A percentile compares a stretch with the other conserved stretches of the same genome.
These are phyloP conservation scores for Neurospora pannonica DNA, from an alignment of 495 filamentous ascomycete genomes.

Conservation along the genomic window DNA sequence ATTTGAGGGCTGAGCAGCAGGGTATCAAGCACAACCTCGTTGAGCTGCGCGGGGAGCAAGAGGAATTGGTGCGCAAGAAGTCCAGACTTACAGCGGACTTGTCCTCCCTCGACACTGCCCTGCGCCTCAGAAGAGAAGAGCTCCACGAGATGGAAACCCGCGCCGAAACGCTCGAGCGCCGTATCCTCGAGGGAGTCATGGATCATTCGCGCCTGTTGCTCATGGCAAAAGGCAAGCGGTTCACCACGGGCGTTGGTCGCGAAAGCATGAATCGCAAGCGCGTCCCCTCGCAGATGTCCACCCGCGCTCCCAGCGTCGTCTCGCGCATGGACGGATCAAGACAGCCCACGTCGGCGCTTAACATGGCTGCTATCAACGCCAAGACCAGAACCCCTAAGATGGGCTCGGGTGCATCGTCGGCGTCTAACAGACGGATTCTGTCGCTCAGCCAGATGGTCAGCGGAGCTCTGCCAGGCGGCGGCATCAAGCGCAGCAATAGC, in stretches of 20 bases:
- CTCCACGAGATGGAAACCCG: conserved; percentile 79
- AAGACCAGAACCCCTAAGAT: not conserved
- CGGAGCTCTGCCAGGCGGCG: conserved; percentile 51
- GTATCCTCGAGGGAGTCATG: conserved; percentile 89
- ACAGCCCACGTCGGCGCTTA: conserved; percentile 33
- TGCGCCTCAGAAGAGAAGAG: conserved; percentile 81
- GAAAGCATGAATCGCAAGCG: conserved; percentile 59
- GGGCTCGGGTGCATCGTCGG: conserved; percentile 1
- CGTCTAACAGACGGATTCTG: conserved; percentile 62
- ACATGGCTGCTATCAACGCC: conserved; percentile 23
- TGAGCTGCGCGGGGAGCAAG: conserved; percentile 55
- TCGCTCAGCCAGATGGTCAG: conserved; percentile 80
- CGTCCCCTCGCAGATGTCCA: conserved; percentile 24
- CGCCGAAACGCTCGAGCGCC: conserved; percentile 77
- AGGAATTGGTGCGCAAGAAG: conserved; percentile 64
- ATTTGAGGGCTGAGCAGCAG: conserved; percentile 32
- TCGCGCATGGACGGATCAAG: conserved; percentile 2
- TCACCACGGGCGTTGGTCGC: conserved; percentile 14
- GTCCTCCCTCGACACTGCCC: conserved; percentile 77
- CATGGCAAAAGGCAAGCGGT: conserved; percentile 45
- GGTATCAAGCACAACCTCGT: conserved; percentile 29
- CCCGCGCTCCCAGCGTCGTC: not conserved
- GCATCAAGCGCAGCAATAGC: conserved; percentile 50
- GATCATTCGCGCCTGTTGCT: conserved; percentile 86
- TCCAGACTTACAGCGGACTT: conserved; percentile 70